Conservation (phyloP, 148 eudicot genomes). For the Cornus kousa region DNA sequence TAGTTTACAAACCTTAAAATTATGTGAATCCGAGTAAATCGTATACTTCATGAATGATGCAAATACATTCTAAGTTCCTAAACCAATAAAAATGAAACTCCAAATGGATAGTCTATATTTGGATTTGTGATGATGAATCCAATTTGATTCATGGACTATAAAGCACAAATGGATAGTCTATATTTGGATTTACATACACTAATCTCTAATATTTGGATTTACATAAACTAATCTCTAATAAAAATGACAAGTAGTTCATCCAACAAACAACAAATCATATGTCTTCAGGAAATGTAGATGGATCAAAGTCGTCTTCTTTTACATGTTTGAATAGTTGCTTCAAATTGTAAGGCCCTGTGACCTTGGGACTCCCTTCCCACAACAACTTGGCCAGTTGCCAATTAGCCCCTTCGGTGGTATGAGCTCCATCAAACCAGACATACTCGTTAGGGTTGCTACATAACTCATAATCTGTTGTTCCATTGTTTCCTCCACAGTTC, state of each 20-base stretch:
- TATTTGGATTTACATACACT: too few relatives aligned
- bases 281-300: background rate
- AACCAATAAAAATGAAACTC: too few relatives aligned
- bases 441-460: background rate
- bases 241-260: background rate
- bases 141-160: too few relatives aligned
- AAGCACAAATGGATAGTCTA: too few relatives aligned
- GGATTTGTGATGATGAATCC: too few relatives aligned
- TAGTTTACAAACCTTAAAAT: too few relatives aligned
- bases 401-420: slow-evolving; percentile 10
- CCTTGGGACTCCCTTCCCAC: background rate
- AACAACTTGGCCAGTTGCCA: background rate
- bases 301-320: background rate
- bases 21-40: too few relatives aligned
- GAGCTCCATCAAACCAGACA: slow-evolving; percentile 4
- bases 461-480: background rate
- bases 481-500: background rate
- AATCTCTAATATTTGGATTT: too few relatives aligned
- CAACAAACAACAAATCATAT: background rate
- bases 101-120: too few relatives aligned
- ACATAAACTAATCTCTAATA: too few relatives aligned
- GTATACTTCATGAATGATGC: too few relatives aligned
- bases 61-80: too few relatives aligned
- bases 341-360: slow-evolving; percentile 2
- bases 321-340: background rate